A percentile compares a stretch with the other conserved stretches of the same genome.
Evolutionary conservation across 1,139 yeast species (phyloP).

Genomic region (Geotrichum citri-aurantii): DNA sequence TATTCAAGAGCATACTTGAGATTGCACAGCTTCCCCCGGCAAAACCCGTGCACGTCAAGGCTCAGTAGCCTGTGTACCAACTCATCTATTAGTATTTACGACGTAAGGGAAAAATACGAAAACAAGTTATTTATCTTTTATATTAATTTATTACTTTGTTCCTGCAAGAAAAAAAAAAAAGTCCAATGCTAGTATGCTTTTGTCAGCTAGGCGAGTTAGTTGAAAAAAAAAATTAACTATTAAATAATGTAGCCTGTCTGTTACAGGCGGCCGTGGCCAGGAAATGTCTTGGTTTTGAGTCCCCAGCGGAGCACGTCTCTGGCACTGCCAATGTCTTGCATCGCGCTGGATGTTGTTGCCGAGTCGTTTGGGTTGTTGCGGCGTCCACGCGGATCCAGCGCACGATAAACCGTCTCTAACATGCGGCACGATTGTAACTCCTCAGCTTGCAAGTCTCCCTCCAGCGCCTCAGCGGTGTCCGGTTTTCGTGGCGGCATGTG

Average conservation of each 20-base stretch:
- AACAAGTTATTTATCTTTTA: neutral
- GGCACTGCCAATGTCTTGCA: slow-evolving; percentile 29
- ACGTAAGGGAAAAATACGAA: neutral
- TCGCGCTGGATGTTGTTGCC: slow-evolving; percentile 19
- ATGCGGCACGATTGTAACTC: slow-evolving; percentile 28
- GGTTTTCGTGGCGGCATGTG: slow-evolving; percentile 24
- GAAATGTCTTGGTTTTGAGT: slow-evolving; percentile 22
- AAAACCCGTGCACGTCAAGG: neutral
- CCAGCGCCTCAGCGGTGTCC: slow-evolving; percentile 2
- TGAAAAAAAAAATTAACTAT: neutral
- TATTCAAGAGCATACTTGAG: neutral
- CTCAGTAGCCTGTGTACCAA: neutral
- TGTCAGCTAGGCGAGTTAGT: neutral
- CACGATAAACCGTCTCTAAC: slow-evolving; percentile 30
- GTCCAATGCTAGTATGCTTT: neutral
- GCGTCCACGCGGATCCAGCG: slow-evolving; percentile 37
- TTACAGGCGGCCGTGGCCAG: slow-evolving; percentile 9
- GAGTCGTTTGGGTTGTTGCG: neutral
- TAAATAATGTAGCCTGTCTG: neutral
- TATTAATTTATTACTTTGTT: neutral
- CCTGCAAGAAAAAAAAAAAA: neutral
- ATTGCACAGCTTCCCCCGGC: neutral
- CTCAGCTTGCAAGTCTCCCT: slow-evolving; percentile 16
- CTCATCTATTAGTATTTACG: neutral
- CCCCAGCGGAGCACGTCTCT: slow-evolving; percentile 33